These are phyloP conservation scores for Osmozyma mogii DNA, from an alignment of 805 yeast species.

Conservation along the genomic window DNA sequence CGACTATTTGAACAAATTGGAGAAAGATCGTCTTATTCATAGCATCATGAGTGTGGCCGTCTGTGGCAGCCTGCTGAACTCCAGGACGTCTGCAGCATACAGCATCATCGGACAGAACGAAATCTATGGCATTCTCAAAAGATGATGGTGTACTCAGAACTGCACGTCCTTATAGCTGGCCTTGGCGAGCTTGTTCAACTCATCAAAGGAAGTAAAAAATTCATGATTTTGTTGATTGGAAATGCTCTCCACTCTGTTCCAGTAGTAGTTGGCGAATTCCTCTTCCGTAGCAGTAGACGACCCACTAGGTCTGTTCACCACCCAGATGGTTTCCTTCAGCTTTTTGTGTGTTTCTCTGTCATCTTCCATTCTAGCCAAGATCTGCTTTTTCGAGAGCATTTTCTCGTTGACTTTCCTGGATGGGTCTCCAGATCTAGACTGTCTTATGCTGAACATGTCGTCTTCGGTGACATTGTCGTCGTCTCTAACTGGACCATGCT, in stretches of 20 bases:
- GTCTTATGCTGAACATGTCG: slow-evolving; percentile 12
- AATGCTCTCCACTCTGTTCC: slow-evolving; percentile 38
- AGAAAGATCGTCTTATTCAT: slow-evolving; percentile 27
- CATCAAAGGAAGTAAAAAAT: slow-evolving; percentile 40
- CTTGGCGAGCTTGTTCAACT: slow-evolving; percentile 46
- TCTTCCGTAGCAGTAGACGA: slow-evolving; percentile 28
- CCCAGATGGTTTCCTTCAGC: slow-evolving; percentile 76
- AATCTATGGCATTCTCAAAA: slow-evolving; percentile 40
- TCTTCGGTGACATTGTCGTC: slow-evolving; percentile 15
- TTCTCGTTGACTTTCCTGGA: slow-evolving; percentile 14
- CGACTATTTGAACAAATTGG: slow-evolving; percentile 42
- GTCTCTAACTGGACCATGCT: slow-evolving; percentile 16
- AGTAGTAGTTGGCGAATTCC: slow-evolving; percentile 38
- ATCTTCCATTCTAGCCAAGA: slow-evolving; percentile 76
- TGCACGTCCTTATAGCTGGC: slow-evolving; percentile 44
- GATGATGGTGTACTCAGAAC: slow-evolving; percentile 11
- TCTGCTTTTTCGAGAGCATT: slow-evolving; percentile 39
- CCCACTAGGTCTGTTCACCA: slow-evolving; percentile 42
- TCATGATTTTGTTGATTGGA: slow-evolving; percentile 37
- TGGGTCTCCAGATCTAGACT: slow-evolving; percentile 22
- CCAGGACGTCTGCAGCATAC: slow-evolving; percentile 52
- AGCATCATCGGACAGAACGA: slow-evolving; percentile 67
- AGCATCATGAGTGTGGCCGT: slow-evolving; percentile 52
- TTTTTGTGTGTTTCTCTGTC: slow-evolving; percentile 88
- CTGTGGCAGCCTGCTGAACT: slow-evolving; percentile 33